Conservation (phyloP, 208 protist genomes). For the Leishmania arabica region DNA sequence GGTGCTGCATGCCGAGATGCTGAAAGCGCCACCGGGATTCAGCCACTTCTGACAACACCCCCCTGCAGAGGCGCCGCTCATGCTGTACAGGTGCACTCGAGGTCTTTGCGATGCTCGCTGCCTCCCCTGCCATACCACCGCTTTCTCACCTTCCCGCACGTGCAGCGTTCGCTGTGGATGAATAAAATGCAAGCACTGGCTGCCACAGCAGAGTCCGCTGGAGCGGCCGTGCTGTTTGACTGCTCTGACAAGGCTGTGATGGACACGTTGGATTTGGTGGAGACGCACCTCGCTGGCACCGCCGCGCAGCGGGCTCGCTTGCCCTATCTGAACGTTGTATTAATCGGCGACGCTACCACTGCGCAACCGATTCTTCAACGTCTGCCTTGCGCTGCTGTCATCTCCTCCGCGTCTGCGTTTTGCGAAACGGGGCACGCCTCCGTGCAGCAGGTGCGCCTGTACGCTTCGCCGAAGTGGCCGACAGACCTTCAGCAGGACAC, state of each 20-base stretch:
- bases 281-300: constrained; percentile 26
- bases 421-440: constrained; percentile 24
- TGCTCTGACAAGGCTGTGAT: constrained; percentile 40
- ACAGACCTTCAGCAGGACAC: constrained; percentile 46
- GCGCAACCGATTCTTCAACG: constrained; percentile 27
- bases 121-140: constrained; percentile 27
- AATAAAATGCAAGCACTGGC: constrained; percentile 31
- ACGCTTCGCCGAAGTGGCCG: constrained; percentile 45
- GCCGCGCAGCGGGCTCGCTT: constrained; percentile 14
- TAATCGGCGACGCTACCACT: constrained; percentile 52
- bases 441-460: constrained; percentile 73
- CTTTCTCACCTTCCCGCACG: constrained; percentile 31
- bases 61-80: constrained; percentile 22
- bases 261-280: constrained; percentile 46
- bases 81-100: constrained; percentile 11
- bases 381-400: constrained; percentile 51
- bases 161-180: constrained; percentile 34
- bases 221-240: constrained; percentile 59
- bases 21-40: constrained; percentile 8
- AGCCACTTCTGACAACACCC: constrained; percentile 2
- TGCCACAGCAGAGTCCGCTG: constrained; percentile 11
- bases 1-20: not conserved
- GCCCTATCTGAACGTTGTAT: constrained; percentile 37
- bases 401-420: constrained; percentile 49
- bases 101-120: constrained; percentile 16